These are phyloP conservation scores for Eimeria tenella DNA, from an alignment of 169 alveolate genomes.

Conservation along the genomic window DNA sequence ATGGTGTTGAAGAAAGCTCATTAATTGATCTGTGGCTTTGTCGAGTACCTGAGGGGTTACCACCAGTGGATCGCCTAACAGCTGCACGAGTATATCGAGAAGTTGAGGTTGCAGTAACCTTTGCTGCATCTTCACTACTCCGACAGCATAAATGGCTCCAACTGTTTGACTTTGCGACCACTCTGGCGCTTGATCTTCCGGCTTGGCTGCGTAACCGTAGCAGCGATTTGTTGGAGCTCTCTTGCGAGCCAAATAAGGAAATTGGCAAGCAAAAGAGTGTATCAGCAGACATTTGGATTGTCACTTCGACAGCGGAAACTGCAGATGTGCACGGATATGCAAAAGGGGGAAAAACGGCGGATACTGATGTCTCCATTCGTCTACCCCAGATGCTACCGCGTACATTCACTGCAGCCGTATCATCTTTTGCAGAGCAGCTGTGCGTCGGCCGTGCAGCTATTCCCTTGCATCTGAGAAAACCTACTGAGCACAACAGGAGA, in stretches of 20 bases:
- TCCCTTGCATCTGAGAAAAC: neutral
- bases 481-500: neutral
- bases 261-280: neutral
- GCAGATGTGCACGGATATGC: neutral
- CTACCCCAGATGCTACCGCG: neutral
- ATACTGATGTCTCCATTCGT: neutral
- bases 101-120: conserved; percentile 37
- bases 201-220: conserved; percentile 67
- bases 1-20: neutral
- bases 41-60: conserved; percentile 36
- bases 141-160: conserved; percentile 75
- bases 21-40: neutral
- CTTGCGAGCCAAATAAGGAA: conserved; percentile 6
- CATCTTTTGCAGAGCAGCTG: conserved; percentile 43
- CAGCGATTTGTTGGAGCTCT: neutral
- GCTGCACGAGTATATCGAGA: conserved; percentile 57
- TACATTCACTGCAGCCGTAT: conserved; percentile 23
- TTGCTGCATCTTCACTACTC: conserved; percentile 15
- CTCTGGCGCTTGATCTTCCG: conserved; percentile 74
- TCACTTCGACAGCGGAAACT: neutral
- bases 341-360: conserved; percentile 6
- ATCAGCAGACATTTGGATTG: neutral
- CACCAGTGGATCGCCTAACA: conserved; percentile 28
- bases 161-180: conserved; percentile 57
- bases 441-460: conserved; percentile 6